Base-by-base conservation (phyloP, 352 stramenopile species). In the Phytophthora boehmeriae region DNA sequence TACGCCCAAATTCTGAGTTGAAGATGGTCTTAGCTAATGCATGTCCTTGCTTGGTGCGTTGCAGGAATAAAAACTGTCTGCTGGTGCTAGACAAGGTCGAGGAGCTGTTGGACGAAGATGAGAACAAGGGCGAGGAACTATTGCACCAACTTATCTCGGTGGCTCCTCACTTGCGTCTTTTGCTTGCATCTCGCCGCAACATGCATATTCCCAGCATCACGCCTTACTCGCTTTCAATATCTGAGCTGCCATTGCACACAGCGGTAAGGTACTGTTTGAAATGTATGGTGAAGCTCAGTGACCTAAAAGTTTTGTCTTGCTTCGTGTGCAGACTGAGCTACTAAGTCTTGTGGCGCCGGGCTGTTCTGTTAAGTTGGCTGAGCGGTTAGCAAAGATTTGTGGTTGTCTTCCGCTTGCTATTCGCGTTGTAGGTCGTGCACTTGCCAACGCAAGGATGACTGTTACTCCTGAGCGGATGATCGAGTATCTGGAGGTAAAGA, bases 1-100 rank as follows among this genome's bases (percentile, higher is more conserved):
- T 36, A 9, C 16, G 42, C 14, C 3, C 8, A 4, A 39, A 39
- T 16, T 11, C 8, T 39, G n/a, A 30, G 5, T 36, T 51, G 38
- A 14, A 11, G 16, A 41, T 36, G 8, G 41, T 44, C 43, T 35
- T 57, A 20, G 14, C 27, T 45, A 5, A 16, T 44, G 44, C 13
- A 13, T 39, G 28, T 67, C 22, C 28, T 68, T 50, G 5, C 36
- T 36, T 22, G 28, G 14, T 62, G 20, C 54, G 45, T 9, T 45
- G 22, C 49, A 89, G 82, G 27, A 76, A 74, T 1, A 90, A 89
- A 55, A 72, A 81, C 2, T 88, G 83, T 45, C 64, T 94, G 27
- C 65, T 94, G 32, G 83, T 94, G 5, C 54, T 94, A 1, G 85
- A 94, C 56, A 94, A 94, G 54, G 83, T 90, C 3, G 83, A 94